Evolutionary conservation across 345 rosid species (phyloP).

Genomic region (Gynandropsis gynandra): DNA sequence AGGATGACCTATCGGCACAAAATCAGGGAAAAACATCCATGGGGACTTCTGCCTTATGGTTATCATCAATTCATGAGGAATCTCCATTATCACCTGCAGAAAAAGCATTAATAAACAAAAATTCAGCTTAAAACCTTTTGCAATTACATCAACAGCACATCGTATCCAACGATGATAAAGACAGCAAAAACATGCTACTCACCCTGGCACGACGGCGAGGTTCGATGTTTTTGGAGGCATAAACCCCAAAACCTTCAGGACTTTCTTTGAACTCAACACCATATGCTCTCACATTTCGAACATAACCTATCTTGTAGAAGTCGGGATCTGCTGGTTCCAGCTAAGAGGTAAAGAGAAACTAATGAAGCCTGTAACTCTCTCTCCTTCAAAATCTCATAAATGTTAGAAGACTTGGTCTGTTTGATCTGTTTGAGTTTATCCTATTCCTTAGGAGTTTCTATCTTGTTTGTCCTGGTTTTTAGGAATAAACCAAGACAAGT

Average conservation of each 20-base stretch:
- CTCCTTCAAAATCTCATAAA: slow-evolving; percentile 4
- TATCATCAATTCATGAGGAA: slow-evolving; percentile 84
- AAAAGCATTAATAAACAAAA: slow-evolving; percentile 7
- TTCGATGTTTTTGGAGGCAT: slow-evolving; percentile 82
- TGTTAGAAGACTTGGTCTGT: too few relatives aligned
- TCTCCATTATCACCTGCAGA: slow-evolving; percentile 83
- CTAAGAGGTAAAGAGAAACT: slow-evolving; percentile 11
- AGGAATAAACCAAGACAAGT: too few relatives aligned
- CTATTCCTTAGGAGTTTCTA: too few relatives aligned
- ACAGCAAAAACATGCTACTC: slow-evolving; percentile 25
- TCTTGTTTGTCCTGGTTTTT: too few relatives aligned
- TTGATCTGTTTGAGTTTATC: too few relatives aligned
- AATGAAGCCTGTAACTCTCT: background rate
- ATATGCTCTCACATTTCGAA: slow-evolving; percentile 76
- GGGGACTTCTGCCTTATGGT: slow-evolving; percentile 80
- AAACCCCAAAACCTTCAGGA: slow-evolving; percentile 83
- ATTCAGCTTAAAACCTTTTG: too few relatives aligned
- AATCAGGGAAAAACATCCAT: slow-evolving; percentile 98
- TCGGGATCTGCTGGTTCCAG: slow-evolving; percentile 83
- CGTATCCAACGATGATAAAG: background rate
- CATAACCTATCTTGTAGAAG: slow-evolving; percentile 88
- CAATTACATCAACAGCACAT: too few relatives aligned
- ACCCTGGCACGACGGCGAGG: slow-evolving; percentile 88
- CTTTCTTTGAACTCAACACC: slow-evolving; percentile 90
- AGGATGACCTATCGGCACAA: slow-evolving; percentile 85